Base-by-base conservation (phyloP, 2,329 filamentous ascomycete genomes). In the Leptographium lundbergii region DNA sequence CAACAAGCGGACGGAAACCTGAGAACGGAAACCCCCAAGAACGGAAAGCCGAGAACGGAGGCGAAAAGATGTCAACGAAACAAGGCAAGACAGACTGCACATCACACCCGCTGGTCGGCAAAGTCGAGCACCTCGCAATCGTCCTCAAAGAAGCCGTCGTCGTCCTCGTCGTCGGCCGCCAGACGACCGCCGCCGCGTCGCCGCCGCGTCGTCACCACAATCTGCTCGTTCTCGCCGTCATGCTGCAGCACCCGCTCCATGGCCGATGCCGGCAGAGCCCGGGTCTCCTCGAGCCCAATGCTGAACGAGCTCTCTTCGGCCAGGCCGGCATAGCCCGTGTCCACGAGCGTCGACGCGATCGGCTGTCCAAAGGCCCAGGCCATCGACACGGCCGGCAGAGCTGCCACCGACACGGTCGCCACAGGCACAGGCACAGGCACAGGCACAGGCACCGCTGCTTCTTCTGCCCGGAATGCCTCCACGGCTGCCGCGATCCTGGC, bases 51-150 rank as follows among this genome's bases (percentile, higher is more conserved):
- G n/a, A n/a, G n/a, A n/a, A n/a, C n/a, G n/a, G n/a, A n/a, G n/a
- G n/a, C n/a, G n/a, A n/a, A n/a, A n/a, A n/a, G n/a, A n/a, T n/a
- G n/a, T n/a, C n/a, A n/a, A n/a, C n/a, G n/a, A n/a, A n/a, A n/a
- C n/a, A n/a, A n/a, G n/a, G n/a, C n/a, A n/a, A n/a, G n/a, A n/a
- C n/a, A n/a, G n/a, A n/a, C n/a, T n/a, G n/a, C n/a, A n/a, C n/a
- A n/a, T 77, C 69, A 86, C 36, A 85, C 82, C 69, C 82, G 75
- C 72, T 86, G 82, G 66, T 84, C 82, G 27, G 90, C 88, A 79
- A 94, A 95, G 73, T 95, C 90, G 63, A 95, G 79, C 60, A 96
- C 88, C 70, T 95, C 90, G 65, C 89, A 94, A 68, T 95, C 91
- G 69, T 96, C 89, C 72, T 96, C 91, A 67, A 95, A 95, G 71